Base-by-base conservation (phyloP, 805 yeast species). In the Nakazawaea ernobii region DNA sequence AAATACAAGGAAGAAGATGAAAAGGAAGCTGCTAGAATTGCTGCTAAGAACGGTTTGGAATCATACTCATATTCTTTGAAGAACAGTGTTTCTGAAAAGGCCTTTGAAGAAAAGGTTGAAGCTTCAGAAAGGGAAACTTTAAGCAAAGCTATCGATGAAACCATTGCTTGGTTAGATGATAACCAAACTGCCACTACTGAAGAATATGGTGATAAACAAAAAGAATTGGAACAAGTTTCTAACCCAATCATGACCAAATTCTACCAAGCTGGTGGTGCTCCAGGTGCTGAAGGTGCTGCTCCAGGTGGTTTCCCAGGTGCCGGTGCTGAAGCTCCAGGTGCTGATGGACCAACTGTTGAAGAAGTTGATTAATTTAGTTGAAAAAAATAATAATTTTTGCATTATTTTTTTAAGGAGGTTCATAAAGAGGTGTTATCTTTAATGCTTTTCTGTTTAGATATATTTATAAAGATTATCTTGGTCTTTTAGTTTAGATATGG, bases 241-340 rank as follows among this genome's bases (percentile, higher is more conserved):
- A 91, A 91, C 80, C 97, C 97, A 70, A 88, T 91, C 74, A 85
- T 91, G 89, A 80, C 89, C 69, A 89, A 91, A 80, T 89, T 94
- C 80, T 92, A 92, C 84, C 94, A 87, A 71, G 90, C 84, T 58
- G 95, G 90, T 69, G 95, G 89, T 69, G 85, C 84, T 60, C 90
- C 89, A 62, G 89, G 79, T 61, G 71, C 71, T 52, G 86, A 77
- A 53, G 82, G 82, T 62, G 84, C 74, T 49, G 79, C 71, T 53
- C 75, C 74, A 58, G 77, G 77, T 60, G 74, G 77, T 53, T 65
- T 66, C 70, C 75, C 71, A 58, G 85, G 83, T 62, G 81, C 75
- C 68, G 82, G 81, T 63, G 80, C 80, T 57, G 83, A 77, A 54
- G 77, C 77, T 61, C 79, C 83, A 59, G 58, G 58, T 44, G 69